Conservation (phyloP, 257 asterid species). For the Eucommia ulmoides region DNA sequence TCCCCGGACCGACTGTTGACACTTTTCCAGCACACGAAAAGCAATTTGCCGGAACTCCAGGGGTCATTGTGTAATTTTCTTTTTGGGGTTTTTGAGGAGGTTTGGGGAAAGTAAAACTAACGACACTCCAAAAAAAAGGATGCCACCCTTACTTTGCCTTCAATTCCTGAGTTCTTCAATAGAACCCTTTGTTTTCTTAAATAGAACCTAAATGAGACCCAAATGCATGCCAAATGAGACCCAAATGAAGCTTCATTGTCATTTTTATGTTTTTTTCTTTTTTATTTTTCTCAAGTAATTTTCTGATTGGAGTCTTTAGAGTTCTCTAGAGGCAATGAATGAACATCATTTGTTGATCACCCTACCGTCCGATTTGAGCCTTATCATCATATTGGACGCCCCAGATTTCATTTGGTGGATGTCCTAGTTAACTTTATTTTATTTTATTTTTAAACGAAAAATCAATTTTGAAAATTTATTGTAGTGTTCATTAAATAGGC, state of each 20-base stretch:
- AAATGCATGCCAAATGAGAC: constrained; percentile 28
- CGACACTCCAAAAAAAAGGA: constrained; percentile 8
- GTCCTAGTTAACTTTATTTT: too few relatives aligned
- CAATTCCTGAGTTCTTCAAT: constrained; percentile 15
- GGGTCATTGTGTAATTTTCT: constrained; percentile 22
- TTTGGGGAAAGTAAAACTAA: constrained; percentile 7
- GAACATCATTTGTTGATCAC: constrained; percentile 6
- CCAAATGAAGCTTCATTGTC: constrained; percentile 9
- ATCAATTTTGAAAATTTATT: too few relatives aligned
- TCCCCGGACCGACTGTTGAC: constrained; percentile 11
- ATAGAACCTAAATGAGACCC: constrained; percentile 23
- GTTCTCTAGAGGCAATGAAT: constrained; percentile 19
- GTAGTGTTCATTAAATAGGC: too few relatives aligned
- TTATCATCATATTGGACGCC: constrained; percentile 26
- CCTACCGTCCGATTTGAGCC: constrained; percentile 10
- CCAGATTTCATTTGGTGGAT: constrained; percentile 8
- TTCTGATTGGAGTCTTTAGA: constrained; percentile 8
- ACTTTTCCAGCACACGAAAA: constrained; percentile 15
- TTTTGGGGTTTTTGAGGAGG: constrained; percentile 8
- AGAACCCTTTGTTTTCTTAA: constrained; percentile 13
- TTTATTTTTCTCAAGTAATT: not conserved
- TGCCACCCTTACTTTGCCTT: constrained; percentile 11
- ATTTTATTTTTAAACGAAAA: too few relatives aligned
- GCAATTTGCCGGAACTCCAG: constrained; percentile 15
- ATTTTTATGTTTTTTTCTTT: too few relatives aligned